phyloP scores from a whole-genome alignment of 371 early-diverging fungal species.

The Coemansia sp. region DNA sequence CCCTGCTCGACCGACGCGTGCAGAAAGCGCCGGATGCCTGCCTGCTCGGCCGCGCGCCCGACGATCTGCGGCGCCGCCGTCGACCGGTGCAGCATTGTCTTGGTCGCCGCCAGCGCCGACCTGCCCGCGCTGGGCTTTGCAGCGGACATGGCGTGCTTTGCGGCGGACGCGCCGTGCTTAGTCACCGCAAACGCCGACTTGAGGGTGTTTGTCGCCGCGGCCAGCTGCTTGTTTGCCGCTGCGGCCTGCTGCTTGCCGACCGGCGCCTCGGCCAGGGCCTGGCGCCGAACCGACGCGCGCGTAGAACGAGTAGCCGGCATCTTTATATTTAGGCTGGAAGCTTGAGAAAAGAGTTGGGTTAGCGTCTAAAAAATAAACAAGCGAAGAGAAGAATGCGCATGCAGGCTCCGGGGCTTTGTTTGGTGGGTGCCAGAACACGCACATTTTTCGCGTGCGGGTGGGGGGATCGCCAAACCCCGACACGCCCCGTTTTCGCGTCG shows the following conservation, averaged over 20 bases:
- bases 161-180: constrained; percentile 15
- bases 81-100: constrained; percentile 37
- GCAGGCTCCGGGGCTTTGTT: not conserved
- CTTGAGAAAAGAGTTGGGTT: constrained; percentile 1
- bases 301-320: constrained; percentile 39
- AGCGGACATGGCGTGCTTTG: not conserved
- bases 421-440: constrained; percentile 7
- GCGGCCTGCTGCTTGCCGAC: constrained; percentile 15
- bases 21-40: constrained; percentile 59
- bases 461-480: constrained; percentile 6
- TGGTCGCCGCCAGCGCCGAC: constrained; percentile 28
- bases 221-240: not conserved
- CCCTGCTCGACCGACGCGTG: constrained; percentile 49
- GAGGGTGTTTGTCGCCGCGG: constrained; percentile 14
- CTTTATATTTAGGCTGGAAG: not conserved
- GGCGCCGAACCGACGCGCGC: constrained; percentile 14
- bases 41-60: constrained; percentile 72
- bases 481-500: constrained; percentile 6
- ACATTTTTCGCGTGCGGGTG: constrained; percentile 13
- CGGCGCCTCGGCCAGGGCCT: constrained; percentile 32
- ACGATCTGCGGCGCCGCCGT: constrained; percentile 56
- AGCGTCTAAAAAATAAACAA: constrained; percentile 4
- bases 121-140: constrained; percentile 6
- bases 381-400: constrained; percentile 3
- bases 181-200: constrained; percentile 32